These are phyloP conservation scores for Galerina marginata DNA, from an alignment of 768 basidiomycete species.

Conservation along the genomic window DNA sequence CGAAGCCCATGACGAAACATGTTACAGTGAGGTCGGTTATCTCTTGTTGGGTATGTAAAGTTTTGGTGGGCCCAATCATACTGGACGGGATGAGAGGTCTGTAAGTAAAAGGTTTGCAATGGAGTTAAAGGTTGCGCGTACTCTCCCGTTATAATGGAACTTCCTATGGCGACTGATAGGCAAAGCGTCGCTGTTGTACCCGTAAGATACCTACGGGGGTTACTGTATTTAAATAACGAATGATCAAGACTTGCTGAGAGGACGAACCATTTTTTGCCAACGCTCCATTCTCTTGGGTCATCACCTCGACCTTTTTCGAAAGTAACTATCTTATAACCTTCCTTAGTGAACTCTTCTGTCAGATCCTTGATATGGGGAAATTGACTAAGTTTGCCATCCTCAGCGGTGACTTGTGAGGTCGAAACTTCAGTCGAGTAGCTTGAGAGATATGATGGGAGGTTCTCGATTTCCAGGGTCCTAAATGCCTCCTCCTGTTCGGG, in stretches of 20 bases:
- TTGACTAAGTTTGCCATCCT: not conserved
- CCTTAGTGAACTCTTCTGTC: constrained; percentile 19
- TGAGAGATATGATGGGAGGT: constrained; percentile 15
- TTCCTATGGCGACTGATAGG: constrained; percentile 42
- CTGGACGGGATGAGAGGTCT: constrained; percentile 19
- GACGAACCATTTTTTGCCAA: constrained; percentile 39
- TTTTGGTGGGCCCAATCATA: constrained; percentile 36
- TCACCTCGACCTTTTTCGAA: constrained; percentile 35
- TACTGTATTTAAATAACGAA: not conserved
- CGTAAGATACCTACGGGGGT: constrained; percentile 39
- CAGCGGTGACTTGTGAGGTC: not conserved
- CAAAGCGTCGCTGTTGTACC: constrained; percentile 40
- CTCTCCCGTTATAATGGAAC: constrained; percentile 48
- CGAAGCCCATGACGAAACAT: constrained; percentile 48
- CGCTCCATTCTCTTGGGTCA: constrained; percentile 42
- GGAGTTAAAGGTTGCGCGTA: constrained; percentile 24
- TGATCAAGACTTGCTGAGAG: not conserved
- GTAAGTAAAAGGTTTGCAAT: not conserved
- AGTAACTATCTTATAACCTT: constrained; percentile 30
- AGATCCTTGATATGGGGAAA: constrained; percentile 21
- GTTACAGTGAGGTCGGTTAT: constrained; percentile 48
- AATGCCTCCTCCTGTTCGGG: constrained; percentile 33
- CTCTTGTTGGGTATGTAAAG: constrained; percentile 38
- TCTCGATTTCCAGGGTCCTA: constrained; percentile 30
- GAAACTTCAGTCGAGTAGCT: constrained; percentile 20